A percentile compares a stretch with the other conserved stretches of the same genome.
These are phyloP conservation scores for Aspergillus olivimuriae DNA, from an alignment of 495 filamentous ascomycete genomes.

Conservation along the genomic window DNA sequence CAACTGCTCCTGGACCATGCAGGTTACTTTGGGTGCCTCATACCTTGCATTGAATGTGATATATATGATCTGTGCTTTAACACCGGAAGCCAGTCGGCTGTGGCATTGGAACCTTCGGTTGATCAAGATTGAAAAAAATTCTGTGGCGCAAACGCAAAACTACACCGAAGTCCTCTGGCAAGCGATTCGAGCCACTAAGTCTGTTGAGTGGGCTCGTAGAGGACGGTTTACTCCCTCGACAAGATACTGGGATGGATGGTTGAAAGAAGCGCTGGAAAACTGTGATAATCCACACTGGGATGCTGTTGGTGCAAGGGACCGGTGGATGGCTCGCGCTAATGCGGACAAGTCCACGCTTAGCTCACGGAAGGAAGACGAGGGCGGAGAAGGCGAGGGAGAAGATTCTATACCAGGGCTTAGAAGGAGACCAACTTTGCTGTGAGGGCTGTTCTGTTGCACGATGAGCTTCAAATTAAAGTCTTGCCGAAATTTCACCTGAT, in stretches of 20 bases:
- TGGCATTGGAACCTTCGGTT: conserved; percentile 45
- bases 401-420: too few relatives aligned
- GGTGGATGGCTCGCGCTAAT: too few relatives aligned
- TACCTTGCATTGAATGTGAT: conserved; percentile 53
- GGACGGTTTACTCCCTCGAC: not conserved
- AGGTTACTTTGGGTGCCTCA: conserved; percentile 45
- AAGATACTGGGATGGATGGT: not conserved
- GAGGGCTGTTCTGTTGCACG: too few relatives aligned
- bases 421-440: too few relatives aligned
- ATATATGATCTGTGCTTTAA: conserved; percentile 49
- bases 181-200: conserved; percentile 43
- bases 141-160: conserved; percentile 13
- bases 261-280: not conserved
- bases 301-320: too few relatives aligned
- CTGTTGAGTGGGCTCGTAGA: not conserved
- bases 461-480: too few relatives aligned
- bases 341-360: too few relatives aligned
- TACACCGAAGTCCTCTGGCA: conserved; percentile 53
- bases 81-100: conserved; percentile 23
- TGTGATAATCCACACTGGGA: not conserved
- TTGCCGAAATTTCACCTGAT: too few relatives aligned
- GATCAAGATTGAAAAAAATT: conserved; percentile 3
- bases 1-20: conserved; percentile 52
- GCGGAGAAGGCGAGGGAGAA: too few relatives aligned
- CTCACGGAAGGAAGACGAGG: too few relatives aligned